phyloP scores from a whole-genome alignment of 371 early-diverging fungal genomes.

The Mucor velutinosus region DNA sequence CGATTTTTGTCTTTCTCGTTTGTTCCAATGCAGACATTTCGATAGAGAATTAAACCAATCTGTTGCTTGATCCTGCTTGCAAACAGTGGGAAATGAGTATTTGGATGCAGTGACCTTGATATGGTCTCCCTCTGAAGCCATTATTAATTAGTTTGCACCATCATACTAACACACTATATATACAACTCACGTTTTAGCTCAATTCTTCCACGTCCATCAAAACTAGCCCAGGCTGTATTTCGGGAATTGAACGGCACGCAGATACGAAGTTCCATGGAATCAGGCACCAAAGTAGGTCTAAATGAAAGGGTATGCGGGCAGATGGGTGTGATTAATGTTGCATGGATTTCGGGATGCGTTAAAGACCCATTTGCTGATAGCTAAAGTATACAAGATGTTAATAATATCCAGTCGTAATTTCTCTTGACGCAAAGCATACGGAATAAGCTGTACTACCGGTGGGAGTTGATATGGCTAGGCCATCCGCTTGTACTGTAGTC shows the following conservation, averaged over 20 bases:
- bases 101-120: slow-evolving; percentile 83
- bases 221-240: slow-evolving; percentile 84
- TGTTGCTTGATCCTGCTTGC: slow-evolving; percentile 71
- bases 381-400: slow-evolving; percentile 20
- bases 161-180: neutral
- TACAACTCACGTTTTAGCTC: slow-evolving; percentile 71
- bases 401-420: neutral
- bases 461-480: slow-evolving; percentile 91
- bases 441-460: slow-evolving; percentile 98
- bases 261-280: slow-evolving; percentile 82
- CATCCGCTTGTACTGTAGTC: slow-evolving; percentile 90
- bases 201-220: slow-evolving; percentile 90
- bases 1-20: slow-evolving; percentile 74
- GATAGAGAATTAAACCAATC: slow-evolving; percentile 86
- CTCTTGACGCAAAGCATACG: slow-evolving; percentile 30
- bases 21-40: slow-evolving; percentile 86
- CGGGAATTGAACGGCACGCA: slow-evolving; percentile 78
- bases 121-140: slow-evolving; percentile 74
- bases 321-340: slow-evolving; percentile 92
- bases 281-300: slow-evolving; percentile 93
- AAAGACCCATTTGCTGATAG: slow-evolving; percentile 93
- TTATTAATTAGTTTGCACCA: no score
- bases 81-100: slow-evolving; percentile 89
- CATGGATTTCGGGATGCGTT: slow-evolving; percentile 93
- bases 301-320: slow-evolving; percentile 96